Evolutionary conservation across 1,284 basidiomycete species (phyloP).

Genomic region (Moesziomyces parantarcticus): DNA sequence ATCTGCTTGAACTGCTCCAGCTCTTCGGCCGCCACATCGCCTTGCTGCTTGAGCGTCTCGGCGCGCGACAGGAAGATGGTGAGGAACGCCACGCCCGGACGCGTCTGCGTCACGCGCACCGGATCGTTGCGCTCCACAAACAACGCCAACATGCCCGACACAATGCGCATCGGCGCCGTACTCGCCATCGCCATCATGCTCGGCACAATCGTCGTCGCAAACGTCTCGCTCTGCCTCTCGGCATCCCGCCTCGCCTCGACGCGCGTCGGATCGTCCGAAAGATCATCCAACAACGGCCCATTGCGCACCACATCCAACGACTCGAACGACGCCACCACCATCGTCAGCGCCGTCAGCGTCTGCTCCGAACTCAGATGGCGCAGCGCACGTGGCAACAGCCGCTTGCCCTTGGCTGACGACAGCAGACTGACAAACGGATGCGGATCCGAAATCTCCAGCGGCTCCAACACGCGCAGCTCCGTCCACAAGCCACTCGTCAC

Average conservation of each 20-base stretch:
- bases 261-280: conserved; percentile 25
- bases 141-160: conserved; percentile 86
- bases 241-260: conserved; percentile 72
- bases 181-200: conserved; percentile 84
- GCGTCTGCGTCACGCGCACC: conserved; percentile 74
- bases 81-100: conserved; percentile 92
- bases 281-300: conserved; percentile 37
- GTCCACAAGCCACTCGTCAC: conserved; percentile 75
- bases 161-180: conserved; percentile 80
- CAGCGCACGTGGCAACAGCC: conserved; percentile 85
- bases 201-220: conserved; percentile 85
- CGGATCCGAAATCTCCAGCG: conserved; percentile 92
- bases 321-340: conserved; percentile 91
- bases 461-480: conserved; percentile 84
- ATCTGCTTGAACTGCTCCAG: conserved; percentile 79
- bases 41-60: conserved; percentile 82
- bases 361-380: conserved; percentile 84
- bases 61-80: conserved; percentile 92
- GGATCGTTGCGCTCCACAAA: conserved; percentile 85
- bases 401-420: conserved; percentile 89
- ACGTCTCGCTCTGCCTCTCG: conserved; percentile 87
- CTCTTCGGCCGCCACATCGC: conserved; percentile 74
- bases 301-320: conserved; percentile 77
- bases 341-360: conserved; percentile 86
- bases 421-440: conserved; percentile 97